A percentile compares a stretch with the other conserved stretches of the same genome.
Conservation (phyloP, 192 early-diverging fungal genomes). For the Coemansia sp. region DNA sequence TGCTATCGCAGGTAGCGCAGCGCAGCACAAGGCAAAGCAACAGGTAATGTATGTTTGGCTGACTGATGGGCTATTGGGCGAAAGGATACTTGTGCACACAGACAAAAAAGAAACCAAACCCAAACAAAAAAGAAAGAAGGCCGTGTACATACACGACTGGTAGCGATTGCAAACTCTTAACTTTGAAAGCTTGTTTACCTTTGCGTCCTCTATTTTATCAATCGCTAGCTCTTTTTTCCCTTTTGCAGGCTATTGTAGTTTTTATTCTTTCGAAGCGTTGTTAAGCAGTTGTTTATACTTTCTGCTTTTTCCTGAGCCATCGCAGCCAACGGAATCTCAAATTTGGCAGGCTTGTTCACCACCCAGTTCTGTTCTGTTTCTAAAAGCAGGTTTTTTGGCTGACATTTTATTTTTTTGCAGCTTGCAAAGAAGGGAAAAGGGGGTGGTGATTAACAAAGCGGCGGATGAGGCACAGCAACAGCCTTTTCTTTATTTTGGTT, state of each 20-base stretch:
- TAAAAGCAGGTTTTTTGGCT: constrained; percentile 1
- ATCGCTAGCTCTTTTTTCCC: too few relatives aligned
- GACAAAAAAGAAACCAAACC: too few relatives aligned
- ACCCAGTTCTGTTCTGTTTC: constrained; percentile 1
- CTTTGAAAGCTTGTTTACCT: too few relatives aligned
- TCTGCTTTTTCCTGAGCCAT: not conserved
- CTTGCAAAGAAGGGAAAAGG: constrained; percentile 1
- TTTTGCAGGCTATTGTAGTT: constrained; percentile 9
- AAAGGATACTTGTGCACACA: too few relatives aligned
- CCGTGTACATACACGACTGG: too few relatives aligned
- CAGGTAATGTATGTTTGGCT: too few relatives aligned
- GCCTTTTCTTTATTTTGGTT: constrained; percentile 6
- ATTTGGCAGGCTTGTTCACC: constrained; percentile 5
- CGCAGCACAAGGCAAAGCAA: too few relatives aligned
- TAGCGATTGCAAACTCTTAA: too few relatives aligned
- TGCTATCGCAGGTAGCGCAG: too few relatives aligned
- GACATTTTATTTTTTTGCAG: not conserved
- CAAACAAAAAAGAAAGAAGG: too few relatives aligned
- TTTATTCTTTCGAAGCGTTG: constrained; percentile 7
- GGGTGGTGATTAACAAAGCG: constrained; percentile 1
- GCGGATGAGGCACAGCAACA: constrained; percentile 3
- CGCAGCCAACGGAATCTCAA: constrained; percentile 6
- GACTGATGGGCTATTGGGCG: too few relatives aligned
- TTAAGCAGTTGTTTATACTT: constrained; percentile 4
- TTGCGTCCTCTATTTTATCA: too few relatives aligned